phyloP scores from a whole-genome alignment of 176 grass and related monocot genomes.

The barley (Hordeum vulgare) region DNA sequence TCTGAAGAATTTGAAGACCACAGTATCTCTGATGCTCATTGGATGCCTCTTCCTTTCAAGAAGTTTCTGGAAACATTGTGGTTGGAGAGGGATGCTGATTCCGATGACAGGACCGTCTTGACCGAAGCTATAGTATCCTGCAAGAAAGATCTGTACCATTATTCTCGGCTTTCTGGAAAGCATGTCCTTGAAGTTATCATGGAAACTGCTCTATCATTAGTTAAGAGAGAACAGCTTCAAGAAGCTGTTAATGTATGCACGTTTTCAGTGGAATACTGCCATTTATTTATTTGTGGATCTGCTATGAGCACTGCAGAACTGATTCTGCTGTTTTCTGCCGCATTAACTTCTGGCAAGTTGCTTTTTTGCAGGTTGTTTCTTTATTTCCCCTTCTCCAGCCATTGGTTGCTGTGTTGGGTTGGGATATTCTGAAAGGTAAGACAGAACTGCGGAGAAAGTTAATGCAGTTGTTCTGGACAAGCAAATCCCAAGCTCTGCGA shows the following conservation, averaged over 20 bases:
- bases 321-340: slow-evolving; percentile 16
- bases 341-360: slow-evolving; percentile 13
- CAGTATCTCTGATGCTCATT: slow-evolving; percentile 41
- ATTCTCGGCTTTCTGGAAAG: slow-evolving; percentile 65
- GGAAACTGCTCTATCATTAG: slow-evolving; percentile 72
- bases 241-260: slow-evolving; percentile 81
- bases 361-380: slow-evolving; percentile 65
- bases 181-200: slow-evolving; percentile 76
- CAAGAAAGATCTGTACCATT: slow-evolving; percentile 89
- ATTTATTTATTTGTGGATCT: not conserved
- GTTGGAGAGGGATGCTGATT: slow-evolving; percentile 26
- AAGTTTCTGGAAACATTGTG: slow-evolving; percentile 75
- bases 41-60: slow-evolving; percentile 62
- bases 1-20: slow-evolving; percentile 80
- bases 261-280: slow-evolving; percentile 1
- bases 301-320: slow-evolving; percentile 16
- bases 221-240: slow-evolving; percentile 69
- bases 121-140: slow-evolving; percentile 45
- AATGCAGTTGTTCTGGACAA: slow-evolving; percentile 89
- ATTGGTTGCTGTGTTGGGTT: slow-evolving; percentile 85
- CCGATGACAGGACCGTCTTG: slow-evolving; percentile 17
- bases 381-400: slow-evolving; percentile 90
- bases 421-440: slow-evolving; percentile 92
- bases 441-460: slow-evolving; percentile 67
- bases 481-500: slow-evolving; percentile 77